These are phyloP conservation scores for Athelia psychrophila DNA, from an alignment of 1,284 basidiomycete genomes.

Conservation along the genomic window DNA sequence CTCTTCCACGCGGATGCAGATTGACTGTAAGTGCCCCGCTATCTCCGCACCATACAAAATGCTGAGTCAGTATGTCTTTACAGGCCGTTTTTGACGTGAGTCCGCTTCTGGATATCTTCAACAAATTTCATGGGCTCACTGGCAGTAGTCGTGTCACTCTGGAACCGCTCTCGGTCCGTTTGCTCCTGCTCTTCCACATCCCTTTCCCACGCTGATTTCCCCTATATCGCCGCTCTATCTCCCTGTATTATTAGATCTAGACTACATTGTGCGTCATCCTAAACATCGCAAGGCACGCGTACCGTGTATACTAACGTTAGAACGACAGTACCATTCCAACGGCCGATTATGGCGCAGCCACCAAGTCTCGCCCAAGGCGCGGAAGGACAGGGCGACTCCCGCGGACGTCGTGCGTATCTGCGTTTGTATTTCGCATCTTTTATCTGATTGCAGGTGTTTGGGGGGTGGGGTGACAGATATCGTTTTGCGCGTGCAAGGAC, in stretches of 20 bases:
- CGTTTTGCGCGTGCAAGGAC: constrained; percentile 78
- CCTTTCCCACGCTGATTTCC: too few species aligned
- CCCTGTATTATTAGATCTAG: constrained; percentile 44
- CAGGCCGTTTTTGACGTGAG: constrained; percentile 72
- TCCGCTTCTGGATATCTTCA: constrained; percentile 5
- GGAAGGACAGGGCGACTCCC: constrained; percentile 29
- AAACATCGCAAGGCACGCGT: too few species aligned
- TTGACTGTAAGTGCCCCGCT: constrained; percentile 54
- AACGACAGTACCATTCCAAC: constrained; percentile 67
- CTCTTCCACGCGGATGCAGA: constrained; percentile 60
- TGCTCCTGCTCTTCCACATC: background rate
- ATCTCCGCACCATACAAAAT: background rate
- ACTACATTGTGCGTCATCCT: constrained; percentile 60
- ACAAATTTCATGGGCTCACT: too few species aligned
- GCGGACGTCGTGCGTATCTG: constrained; percentile 50
- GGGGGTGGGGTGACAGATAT: constrained; percentile 37
- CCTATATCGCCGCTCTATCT: too few species aligned
- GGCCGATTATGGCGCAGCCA: constrained; percentile 49
- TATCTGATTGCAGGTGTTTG: background rate
- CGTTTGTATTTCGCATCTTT: constrained; percentile 13
- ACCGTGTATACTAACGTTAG: too few species aligned
- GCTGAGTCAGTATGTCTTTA: constrained; percentile 1
- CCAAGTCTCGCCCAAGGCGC: constrained; percentile 37
- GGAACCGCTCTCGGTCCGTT: constrained; percentile 55
- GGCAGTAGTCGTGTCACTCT: constrained; percentile 63